Evolutionary conservation across 1,139 yeast species (phyloP).

Genomic region (Wickerhamiella infanticola): DNA sequence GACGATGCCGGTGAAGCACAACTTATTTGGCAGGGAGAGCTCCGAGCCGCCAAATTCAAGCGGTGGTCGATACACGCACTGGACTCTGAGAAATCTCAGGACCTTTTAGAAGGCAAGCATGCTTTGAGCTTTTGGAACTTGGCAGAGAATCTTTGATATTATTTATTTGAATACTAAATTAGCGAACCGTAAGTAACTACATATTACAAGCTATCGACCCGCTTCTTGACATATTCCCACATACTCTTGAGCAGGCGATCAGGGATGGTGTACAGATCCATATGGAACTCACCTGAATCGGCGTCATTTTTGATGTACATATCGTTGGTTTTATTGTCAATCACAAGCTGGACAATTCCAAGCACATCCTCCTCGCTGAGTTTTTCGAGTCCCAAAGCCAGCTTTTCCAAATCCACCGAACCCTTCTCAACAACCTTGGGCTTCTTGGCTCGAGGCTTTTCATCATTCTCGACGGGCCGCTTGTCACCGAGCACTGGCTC

Average conservation of each 20-base stretch:
- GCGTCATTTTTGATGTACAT: constrained; percentile 94
- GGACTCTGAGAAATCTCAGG: background rate
- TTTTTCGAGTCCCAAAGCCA: constrained; percentile 81
- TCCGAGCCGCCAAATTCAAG: constrained; percentile 5
- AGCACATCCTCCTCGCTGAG: constrained; percentile 83
- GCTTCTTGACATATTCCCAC: constrained; percentile 82
- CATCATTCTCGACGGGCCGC: constrained; percentile 27
- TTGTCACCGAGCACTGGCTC: constrained; percentile 22
- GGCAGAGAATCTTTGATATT: background rate
- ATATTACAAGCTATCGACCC: constrained; percentile 6
- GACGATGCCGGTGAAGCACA: constrained; percentile 1
- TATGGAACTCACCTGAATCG: constrained; percentile 93
- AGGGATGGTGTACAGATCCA: constrained; percentile 89
- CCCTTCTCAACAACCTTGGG: constrained; percentile 49
- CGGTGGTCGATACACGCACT: constrained; percentile 11
- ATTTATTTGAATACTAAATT: no score
- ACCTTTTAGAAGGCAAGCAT: background rate
- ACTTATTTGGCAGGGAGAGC: constrained; percentile 10
- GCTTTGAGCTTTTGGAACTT: background rate
- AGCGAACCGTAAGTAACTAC: background rate
- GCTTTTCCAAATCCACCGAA: constrained; percentile 62
- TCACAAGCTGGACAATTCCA: constrained; percentile 94
- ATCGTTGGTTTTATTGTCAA: constrained; percentile 87
- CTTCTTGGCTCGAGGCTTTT: constrained; percentile 27
- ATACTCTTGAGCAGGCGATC: constrained; percentile 80